Evolutionary conservation across 257 asterid genomes (phyloP).

Genomic region (Primulina tabacum): DNA sequence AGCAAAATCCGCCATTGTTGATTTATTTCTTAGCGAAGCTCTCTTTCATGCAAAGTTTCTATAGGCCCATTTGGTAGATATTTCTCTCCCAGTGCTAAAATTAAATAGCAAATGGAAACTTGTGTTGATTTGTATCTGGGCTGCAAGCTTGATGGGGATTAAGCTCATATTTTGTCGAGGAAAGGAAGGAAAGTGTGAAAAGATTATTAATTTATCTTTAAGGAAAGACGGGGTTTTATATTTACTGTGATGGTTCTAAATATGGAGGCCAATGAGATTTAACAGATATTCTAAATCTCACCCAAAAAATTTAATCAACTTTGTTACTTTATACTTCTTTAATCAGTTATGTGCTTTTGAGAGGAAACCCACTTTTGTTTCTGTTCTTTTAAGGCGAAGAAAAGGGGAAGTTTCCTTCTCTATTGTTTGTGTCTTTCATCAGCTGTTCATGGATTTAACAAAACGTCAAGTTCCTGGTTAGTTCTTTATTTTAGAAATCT

Average conservation of each 20-base stretch:
- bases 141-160: neutral
- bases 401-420: slow-evolving; percentile 28
- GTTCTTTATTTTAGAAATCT: slow-evolving; percentile 22
- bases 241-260: slow-evolving; percentile 18
- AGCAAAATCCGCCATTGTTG: neutral
- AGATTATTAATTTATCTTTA: neutral
- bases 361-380: slow-evolving; percentile 21
- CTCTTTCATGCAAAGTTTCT: neutral
- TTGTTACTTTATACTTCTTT: slow-evolving; percentile 17
- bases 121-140: neutral
- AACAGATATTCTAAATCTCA: slow-evolving; percentile 27
- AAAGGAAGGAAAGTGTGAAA: neutral
- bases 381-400: slow-evolving; percentile 31
- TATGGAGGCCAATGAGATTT: slow-evolving; percentile 59
- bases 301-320: slow-evolving; percentile 8
- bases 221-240: slow-evolving; percentile 31
- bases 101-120: neutral
- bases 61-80: neutral
- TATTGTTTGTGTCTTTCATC: slow-evolving; percentile 23
- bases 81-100: neutral
- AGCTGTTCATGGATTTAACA: slow-evolving; percentile 30
- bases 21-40: neutral
- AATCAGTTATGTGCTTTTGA: slow-evolving; percentile 24
- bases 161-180: neutral
- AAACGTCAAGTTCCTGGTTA: slow-evolving; percentile 33